Evolutionary conservation across 2,329 filamentous ascomycete genomes (phyloP), one percentile per base, ranked within the genome.

Genomic region (Aureobasidium melanogenum): DNA sequence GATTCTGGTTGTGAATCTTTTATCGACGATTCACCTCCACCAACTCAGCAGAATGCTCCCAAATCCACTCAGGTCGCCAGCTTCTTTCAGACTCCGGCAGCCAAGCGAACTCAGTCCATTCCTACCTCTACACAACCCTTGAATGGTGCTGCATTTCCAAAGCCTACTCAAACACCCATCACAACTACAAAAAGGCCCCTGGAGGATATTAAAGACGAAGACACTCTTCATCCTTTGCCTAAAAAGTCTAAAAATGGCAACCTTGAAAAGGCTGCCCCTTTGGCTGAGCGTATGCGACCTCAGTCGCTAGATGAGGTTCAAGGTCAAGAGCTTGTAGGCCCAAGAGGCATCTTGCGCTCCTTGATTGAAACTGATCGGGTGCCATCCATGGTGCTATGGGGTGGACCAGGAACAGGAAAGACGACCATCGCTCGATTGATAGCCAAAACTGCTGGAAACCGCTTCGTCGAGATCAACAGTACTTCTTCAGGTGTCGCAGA

Each of bases 331-430:
- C 84, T 99, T 0, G 92, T 99, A 1, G 93, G 91, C 0, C 84
- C 85, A 0, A 78, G 85, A 34, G 94, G 94, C n/a, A 84, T 97
- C 6, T 80, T 99, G 46, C 86, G 93, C 4, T 86, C 87, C 32
- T 81, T 97, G 63, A 95, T 99, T 66, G 89, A 96, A 69, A 82
- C 88, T 63, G 87, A 94, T 69, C 83, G 88, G 5, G 85, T 97
- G 34, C 93, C 94, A 0, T 96, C 90, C 15, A 96, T 99, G 90
- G 91, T 99, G 43, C 79, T 99, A 15, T 99, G 94, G 89, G 89
- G 89, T 34, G 84, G 83, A 0, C 86, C 88, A 0, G 89, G 89
- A 24, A 92, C 88, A 0, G 89, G 89, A 65, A 94, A 94, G 78
- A 94, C 89, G 2, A 94, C 94, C 0, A 97, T 99, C 67, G 94